Conservation (phyloP, 805 yeast species). For the Priceomyces haplophilus region DNA sequence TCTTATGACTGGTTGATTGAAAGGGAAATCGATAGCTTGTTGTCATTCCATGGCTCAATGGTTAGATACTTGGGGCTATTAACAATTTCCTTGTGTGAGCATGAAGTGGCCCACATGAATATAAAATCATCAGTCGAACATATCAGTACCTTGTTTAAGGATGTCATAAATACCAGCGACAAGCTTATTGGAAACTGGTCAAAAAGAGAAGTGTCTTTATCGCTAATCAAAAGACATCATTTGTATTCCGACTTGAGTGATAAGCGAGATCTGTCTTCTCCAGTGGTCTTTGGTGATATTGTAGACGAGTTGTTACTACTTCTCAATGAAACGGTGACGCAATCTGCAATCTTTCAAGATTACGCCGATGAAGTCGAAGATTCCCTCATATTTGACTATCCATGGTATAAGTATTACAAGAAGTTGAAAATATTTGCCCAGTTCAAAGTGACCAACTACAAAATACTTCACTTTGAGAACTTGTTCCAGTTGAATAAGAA, state of each 20-base stretch:
- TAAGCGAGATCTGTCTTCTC: constrained; percentile 4
- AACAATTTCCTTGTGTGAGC: constrained; percentile 35
- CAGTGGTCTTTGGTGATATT: constrained; percentile 13
- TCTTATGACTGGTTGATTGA: constrained; percentile 29
- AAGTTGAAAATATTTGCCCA: constrained; percentile 60
- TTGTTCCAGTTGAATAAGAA: constrained; percentile 19
- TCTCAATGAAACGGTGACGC: constrained; percentile 12
- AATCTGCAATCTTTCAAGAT: constrained; percentile 46
- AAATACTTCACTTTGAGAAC: constrained; percentile 41
- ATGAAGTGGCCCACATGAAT: constrained; percentile 33
- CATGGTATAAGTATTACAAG: constrained; percentile 67
- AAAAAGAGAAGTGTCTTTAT: constrained; percentile 12
- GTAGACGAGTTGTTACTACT: constrained; percentile 10
- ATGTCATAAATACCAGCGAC: constrained; percentile 13
- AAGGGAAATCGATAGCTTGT: constrained; percentile 23
- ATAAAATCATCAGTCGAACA: constrained; percentile 19
- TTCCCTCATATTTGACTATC: constrained; percentile 60
- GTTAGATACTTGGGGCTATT: constrained; percentile 36
- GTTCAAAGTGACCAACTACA: constrained; percentile 52
- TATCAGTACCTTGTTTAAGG: constrained; percentile 16
- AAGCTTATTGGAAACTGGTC: constrained; percentile 20
- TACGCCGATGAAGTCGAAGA: constrained; percentile 46
- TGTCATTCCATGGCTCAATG: constrained; percentile 32
- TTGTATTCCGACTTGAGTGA: constrained; percentile 20
- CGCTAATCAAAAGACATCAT: constrained; percentile 17